A percentile compares a stretch with the other conserved stretches of the same genome.
These are phyloP conservation scores for Exophiala sideris DNA, from an alignment of 2,329 filamentous ascomycete species.

Conservation along the genomic window DNA sequence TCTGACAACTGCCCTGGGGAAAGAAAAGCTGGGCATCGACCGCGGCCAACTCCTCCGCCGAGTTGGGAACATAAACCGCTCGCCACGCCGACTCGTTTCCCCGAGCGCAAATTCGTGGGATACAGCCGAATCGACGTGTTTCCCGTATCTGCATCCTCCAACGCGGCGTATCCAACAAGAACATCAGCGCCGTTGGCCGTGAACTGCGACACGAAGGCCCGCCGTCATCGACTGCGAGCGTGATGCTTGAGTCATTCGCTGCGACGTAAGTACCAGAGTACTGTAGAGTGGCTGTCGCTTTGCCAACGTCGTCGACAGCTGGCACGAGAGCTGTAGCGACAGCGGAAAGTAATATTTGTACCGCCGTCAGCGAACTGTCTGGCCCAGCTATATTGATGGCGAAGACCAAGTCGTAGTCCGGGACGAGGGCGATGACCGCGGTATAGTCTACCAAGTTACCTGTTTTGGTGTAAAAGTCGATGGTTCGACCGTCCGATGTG, in stretches of 20 bases:
- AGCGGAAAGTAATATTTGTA: neutral
- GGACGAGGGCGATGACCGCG: conserved; percentile 5
- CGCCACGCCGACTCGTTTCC: conserved; percentile 7
- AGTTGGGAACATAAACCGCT: neutral
- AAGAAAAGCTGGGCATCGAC: conserved; percentile 6
- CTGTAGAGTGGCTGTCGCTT: conserved; percentile 1
- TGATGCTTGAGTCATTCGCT: neutral
- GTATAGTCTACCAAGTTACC: conserved; percentile 7
- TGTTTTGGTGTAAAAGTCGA: conserved; percentile 9
- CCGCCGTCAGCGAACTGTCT: neutral
- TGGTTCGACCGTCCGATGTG: conserved; percentile 1
- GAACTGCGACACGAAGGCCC: conserved; percentile 3
- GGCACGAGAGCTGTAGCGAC: conserved; percentile 4
- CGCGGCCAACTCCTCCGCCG: neutral
- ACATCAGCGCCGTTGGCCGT: conserved; percentile 2
- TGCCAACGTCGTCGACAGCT: conserved; percentile 2
- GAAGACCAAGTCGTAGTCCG: conserved; percentile 14
- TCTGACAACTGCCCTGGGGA: conserved; percentile 5
- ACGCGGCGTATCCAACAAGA: neutral
- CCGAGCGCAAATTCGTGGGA: neutral
- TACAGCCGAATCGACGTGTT: neutral
- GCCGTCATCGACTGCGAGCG: conserved; percentile 2
- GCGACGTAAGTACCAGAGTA: neutral
- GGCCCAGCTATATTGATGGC: neutral
- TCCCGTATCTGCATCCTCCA: neutral